These are phyloP conservation scores for Aspergillus baeticus DNA, from an alignment of 495 filamentous ascomycete species.

Conservation along the genomic window DNA sequence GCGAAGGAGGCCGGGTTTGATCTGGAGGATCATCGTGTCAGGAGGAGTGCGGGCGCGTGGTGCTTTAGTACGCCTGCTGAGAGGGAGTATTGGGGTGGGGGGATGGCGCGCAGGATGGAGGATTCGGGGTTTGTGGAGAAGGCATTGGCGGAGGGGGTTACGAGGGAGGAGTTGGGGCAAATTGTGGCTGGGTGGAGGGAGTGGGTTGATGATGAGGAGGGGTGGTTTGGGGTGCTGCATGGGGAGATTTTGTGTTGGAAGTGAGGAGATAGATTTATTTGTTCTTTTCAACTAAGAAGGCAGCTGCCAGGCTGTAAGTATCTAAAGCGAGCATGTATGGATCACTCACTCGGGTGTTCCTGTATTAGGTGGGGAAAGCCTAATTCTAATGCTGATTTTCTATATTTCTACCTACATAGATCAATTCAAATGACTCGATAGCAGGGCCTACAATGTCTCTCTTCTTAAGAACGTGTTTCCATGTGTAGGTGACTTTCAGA, in stretches of 20 bases:
- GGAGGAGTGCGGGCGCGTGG: slow-evolving; percentile 44
- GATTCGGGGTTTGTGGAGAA: slow-evolving; percentile 39
- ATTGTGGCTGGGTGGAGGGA: slow-evolving; percentile 43
- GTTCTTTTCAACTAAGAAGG: too few relatives aligned
- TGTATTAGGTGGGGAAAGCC: too few relatives aligned
- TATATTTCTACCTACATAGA: too few relatives aligned
- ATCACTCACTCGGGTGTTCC: too few relatives aligned
- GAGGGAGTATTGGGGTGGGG: slow-evolving; percentile 45
- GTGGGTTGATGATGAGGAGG: slow-evolving; percentile 47
- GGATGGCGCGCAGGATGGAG: slow-evolving; percentile 43
- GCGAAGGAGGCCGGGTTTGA: slow-evolving; percentile 48
- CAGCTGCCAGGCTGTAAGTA: too few relatives aligned
- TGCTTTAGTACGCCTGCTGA: slow-evolving; percentile 46
- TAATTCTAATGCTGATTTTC: too few relatives aligned
- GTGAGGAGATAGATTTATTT: slow-evolving; percentile 8
- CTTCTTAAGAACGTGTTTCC: too few relatives aligned
- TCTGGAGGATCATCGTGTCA: slow-evolving; percentile 27
- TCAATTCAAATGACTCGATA: too few relatives aligned
- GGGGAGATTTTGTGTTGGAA: slow-evolving; percentile 54
- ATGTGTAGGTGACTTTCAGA: too few relatives aligned
- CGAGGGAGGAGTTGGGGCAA: slow-evolving; percentile 37
- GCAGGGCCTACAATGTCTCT: too few relatives aligned
- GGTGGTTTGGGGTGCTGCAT: slow-evolving; percentile 51
- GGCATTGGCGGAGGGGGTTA: slow-evolving; percentile 37
- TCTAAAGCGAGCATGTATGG: too few relatives aligned